Base-by-base conservation (phyloP, 2,329 filamentous ascomycete species). In the Akanthomyces muscarius region DNA sequence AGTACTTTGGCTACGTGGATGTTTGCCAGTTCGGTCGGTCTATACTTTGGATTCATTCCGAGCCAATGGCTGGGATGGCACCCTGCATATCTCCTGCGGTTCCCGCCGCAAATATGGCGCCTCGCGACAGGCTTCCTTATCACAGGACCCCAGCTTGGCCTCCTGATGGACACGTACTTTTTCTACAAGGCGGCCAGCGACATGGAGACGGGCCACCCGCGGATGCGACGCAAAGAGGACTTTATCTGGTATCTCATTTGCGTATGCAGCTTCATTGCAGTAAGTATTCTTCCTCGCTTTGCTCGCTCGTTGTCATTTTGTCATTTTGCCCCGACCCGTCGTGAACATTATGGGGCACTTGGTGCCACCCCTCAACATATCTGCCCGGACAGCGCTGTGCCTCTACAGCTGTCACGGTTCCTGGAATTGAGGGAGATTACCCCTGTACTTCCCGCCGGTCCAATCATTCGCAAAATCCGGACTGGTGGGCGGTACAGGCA, bases 341-440 rank as follows among this genome's bases (percentile, higher is more conserved):
- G 57, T 65, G 5, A 65, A 61, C 59, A 53, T 56, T 54, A 28
- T 54, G 51, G 61, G 56, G 59, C 61, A 63, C 66, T 38, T 30
- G 23, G 55, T 51, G 51, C 64, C 36, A 74, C 78, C 62, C 77
- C 83, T 84, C 82, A 80, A 30, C 80, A 82, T 87, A 90, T 90
- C 89, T 91, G 89, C 89, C 88, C 89, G 89, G 84, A 86, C 88
- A 90, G 88, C 81, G 81, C 72, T 72, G 66, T 76, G 78, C 83
- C 78, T 75, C 76, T 71, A 83, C 88, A 86, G 81, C 88, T 90
- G 88, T 88, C 83, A 81, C 88, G 89, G 88, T 91, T 91, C 89
- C 89, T 91, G 88, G 80, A 90, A 87, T 78, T 81, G 89, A 91
- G 89, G 89, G 83, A 91, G 88, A 91, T 85, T 80, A 85, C 86